Percentiles rank a stretch among this genome's conserved stretches.
Evolutionary conservation across 768 basidiomycete species (phyloP).

Genomic region (Termitomyces bulborhizus): DNA sequence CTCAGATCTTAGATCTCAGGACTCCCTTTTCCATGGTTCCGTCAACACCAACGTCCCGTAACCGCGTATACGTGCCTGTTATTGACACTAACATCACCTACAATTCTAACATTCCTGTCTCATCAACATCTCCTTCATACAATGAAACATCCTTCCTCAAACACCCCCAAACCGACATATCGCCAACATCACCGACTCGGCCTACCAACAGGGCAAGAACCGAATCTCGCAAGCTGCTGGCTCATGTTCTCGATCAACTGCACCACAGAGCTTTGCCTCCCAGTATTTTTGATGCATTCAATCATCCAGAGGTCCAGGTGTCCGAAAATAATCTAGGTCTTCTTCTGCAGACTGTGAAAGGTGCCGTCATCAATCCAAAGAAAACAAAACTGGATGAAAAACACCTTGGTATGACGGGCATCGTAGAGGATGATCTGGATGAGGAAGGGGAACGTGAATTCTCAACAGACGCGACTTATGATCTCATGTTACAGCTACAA

Average conservation of each 20-base stretch:
- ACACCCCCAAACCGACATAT: conserved; percentile 15
- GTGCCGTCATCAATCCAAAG: conserved; percentile 34
- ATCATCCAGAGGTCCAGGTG: conserved; percentile 17
- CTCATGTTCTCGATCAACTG: conserved; percentile 60
- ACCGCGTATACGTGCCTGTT: conserved; percentile 2
- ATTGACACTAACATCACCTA: conserved; percentile 5
- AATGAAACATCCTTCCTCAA: conserved; percentile 19
- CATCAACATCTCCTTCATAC: conserved; percentile 2
- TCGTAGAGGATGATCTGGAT: conserved; percentile 39
- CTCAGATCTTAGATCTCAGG: too few species aligned
- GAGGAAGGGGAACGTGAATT: conserved; percentile 41
- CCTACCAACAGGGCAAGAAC: conserved; percentile 37
- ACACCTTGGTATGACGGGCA: conserved; percentile 9
- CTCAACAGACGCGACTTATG: conserved; percentile 61
- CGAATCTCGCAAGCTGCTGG: conserved; percentile 66
- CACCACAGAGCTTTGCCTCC: conserved; percentile 50
- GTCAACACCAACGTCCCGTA: conserved; percentile 4
- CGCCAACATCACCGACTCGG: conserved; percentile 18
- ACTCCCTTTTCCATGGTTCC: conserved; percentile 2
- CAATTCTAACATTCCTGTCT: conserved; percentile 6
- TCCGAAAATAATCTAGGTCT: conserved; percentile 30
- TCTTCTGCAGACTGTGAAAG: conserved; percentile 39
- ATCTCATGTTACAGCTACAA: conserved; percentile 56
- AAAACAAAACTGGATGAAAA: conserved; percentile 19
- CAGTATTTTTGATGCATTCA: conserved; percentile 38